Evolutionary conservation across 1,284 basidiomycete genomes (phyloP).

Genomic region (Naganishia sp.): DNA sequence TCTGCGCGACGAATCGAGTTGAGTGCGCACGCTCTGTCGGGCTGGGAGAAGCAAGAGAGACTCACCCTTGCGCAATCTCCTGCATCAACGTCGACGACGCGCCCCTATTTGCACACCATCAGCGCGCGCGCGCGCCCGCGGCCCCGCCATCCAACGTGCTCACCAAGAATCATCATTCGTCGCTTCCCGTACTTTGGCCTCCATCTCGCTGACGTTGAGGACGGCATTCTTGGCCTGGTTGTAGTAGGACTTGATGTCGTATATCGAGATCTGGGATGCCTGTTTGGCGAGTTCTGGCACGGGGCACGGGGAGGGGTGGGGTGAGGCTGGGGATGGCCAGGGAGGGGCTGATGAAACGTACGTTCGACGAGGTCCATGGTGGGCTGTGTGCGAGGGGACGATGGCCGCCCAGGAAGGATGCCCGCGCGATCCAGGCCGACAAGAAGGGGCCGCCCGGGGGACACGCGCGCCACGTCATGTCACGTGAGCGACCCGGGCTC

Average conservation of each 20-base stretch:
- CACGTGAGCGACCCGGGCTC: no score
- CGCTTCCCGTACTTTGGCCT: slow-evolving; percentile 93
- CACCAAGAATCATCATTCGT: slow-evolving; percentile 98
- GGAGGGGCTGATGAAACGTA: not conserved
- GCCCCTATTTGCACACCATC: slow-evolving; percentile 64
- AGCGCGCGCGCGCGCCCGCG: not conserved
- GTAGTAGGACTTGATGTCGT: slow-evolving; percentile 92
- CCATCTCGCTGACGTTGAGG: slow-evolving; percentile 94
- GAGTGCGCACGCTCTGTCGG: no score
- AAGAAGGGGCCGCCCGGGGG: not conserved
- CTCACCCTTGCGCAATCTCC: slow-evolving; percentile 92
- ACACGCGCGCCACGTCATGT: not conserved
- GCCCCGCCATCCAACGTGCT: slow-evolving; percentile 38
- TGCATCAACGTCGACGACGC: slow-evolving; percentile 98
- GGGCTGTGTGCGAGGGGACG: not conserved
- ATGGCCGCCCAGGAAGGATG: no score
- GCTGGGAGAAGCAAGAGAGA: slow-evolving; percentile 32
- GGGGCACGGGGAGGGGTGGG: not conserved
- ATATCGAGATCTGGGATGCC: slow-evolving; percentile 60
- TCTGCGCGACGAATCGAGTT: slow-evolving; percentile 52
- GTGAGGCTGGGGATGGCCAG: no score
- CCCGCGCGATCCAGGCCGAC: no score
- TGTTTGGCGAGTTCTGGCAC: slow-evolving; percentile 50
- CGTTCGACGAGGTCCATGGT: slow-evolving; percentile 24
- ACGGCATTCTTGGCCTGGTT: slow-evolving; percentile 74